Percentiles rank a stretch among this genome's conserved stretches.
These are phyloP conservation scores for Talaromyces pinophilus DNA, from an alignment of 2,329 filamentous ascomycete species.

Conservation along the genomic window DNA sequence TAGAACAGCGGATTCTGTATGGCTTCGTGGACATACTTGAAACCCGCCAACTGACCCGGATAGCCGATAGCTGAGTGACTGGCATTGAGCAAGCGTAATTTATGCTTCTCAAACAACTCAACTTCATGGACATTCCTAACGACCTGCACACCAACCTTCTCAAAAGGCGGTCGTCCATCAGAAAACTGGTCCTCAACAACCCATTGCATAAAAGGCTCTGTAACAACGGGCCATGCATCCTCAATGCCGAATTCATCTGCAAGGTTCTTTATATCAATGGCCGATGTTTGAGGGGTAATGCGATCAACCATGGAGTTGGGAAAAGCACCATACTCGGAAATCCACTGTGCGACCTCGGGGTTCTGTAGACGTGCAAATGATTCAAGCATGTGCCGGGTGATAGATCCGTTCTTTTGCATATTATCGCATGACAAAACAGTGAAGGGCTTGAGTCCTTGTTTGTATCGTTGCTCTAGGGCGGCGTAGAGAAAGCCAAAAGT, in stretches of 20 bases:
- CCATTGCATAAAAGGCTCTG: constrained; percentile 60
- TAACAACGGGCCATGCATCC: constrained; percentile 57
- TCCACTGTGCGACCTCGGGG: constrained; percentile 54
- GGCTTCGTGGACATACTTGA: constrained; percentile 58
- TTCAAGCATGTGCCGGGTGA: constrained; percentile 55
- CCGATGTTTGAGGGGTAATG: constrained; percentile 55
- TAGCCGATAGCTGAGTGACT: constrained; percentile 57
- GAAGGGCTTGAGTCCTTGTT: constrained; percentile 53
- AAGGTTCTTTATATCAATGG: constrained; percentile 49
- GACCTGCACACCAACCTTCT: constrained; percentile 56
- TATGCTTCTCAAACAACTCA: constrained; percentile 59
- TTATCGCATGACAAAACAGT: constrained; percentile 60
- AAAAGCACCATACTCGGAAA: constrained; percentile 51
- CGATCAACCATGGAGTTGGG: constrained; percentile 60
- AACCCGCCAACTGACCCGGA: constrained; percentile 54
- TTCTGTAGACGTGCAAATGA: constrained; percentile 53
- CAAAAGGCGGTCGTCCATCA: constrained; percentile 55
- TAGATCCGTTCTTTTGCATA: constrained; percentile 60
- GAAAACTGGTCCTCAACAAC: constrained; percentile 57
- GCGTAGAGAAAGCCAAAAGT: constrained; percentile 58
- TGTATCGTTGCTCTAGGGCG: constrained; percentile 50
- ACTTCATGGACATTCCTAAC: constrained; percentile 55
- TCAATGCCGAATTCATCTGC: constrained; percentile 51
- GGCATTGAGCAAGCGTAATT: constrained; percentile 58
- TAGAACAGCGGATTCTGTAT: constrained; percentile 52